Percentiles rank a stretch among this genome's conserved stretches.
These are phyloP conservation scores for Drechslerella coelobrocha DNA, from an alignment of 2,329 filamentous ascomycete species.

Conservation along the genomic window DNA sequence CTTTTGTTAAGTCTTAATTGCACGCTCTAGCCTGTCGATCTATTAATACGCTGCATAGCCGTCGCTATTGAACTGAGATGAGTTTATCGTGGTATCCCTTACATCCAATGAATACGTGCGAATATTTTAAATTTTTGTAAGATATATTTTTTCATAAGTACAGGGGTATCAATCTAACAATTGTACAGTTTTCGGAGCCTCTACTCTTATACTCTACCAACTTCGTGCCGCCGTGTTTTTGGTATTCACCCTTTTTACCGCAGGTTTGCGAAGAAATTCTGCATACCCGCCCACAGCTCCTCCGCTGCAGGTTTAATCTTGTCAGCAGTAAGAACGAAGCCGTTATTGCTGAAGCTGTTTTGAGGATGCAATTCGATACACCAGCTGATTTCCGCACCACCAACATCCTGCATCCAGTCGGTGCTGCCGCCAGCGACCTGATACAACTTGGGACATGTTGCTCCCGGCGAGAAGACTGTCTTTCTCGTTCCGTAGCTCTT, in stretches of 20 bases:
- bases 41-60: too few species aligned
- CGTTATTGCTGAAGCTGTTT: conserved; percentile 58
- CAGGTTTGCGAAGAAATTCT: conserved; percentile 22
- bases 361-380: conserved; percentile 61
- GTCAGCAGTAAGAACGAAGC: conserved; percentile 62
- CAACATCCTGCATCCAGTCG: conserved; percentile 61
- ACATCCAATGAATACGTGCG: too few species aligned
- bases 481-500: conserved; percentile 57
- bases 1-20: too few species aligned
- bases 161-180: too few species aligned
- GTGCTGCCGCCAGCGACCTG: conserved; percentile 63
- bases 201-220: too few species aligned
- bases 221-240: too few species aligned
- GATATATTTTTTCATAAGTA: too few species aligned
- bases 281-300: conserved; percentile 62
- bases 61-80: too few species aligned
- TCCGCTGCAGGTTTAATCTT: conserved; percentile 62
- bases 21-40: too few species aligned
- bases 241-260: conserved; percentile 32
- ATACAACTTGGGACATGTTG: conserved; percentile 69
- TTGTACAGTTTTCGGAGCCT: too few species aligned
- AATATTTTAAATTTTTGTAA: too few species aligned
- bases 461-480: conserved; percentile 59
- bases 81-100: too few species aligned
- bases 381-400: conserved; percentile 54